phyloP scores from a whole-genome alignment of 2,329 filamentous ascomycete genomes.

The Cyclaneusma minus region DNA sequence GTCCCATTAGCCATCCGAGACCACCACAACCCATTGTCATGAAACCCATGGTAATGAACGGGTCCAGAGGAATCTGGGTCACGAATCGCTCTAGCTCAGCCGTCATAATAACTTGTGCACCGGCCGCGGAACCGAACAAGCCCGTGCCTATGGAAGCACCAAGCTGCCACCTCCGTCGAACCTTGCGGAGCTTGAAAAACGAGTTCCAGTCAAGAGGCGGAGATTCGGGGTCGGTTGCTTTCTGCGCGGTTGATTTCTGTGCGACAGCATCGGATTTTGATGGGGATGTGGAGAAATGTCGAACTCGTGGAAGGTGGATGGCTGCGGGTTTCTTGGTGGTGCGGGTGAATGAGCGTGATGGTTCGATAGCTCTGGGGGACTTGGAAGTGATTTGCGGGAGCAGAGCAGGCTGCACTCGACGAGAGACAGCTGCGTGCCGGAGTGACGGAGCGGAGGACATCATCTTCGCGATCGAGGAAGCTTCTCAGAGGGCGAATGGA shows the following conservation, averaged over 20 bases:
- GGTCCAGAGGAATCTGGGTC: conserved; percentile 67
- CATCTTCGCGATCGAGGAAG: conserved; percentile 9
- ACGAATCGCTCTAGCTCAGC: conserved; percentile 59
- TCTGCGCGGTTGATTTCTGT: conserved; percentile 1
- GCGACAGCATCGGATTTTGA: conserved; percentile 3
- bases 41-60: conserved; percentile 70
- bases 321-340: conserved; percentile 5
- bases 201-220: conserved; percentile 69
- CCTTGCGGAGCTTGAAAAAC: conserved; percentile 82
- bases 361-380: conserved; percentile 10
- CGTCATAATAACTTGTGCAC: conserved; percentile 50
- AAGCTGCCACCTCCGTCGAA: conserved; percentile 70
- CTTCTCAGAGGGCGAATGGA: too few relatives aligned
- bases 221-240: conserved; percentile 6
- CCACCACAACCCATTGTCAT: conserved; percentile 62
- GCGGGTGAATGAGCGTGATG: conserved; percentile 6
- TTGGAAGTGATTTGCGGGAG: conserved; percentile 11
- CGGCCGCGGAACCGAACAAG: conserved; percentile 41
- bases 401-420: conserved; percentile 15
- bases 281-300: conserved; percentile 4
- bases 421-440: conserved; percentile 16
- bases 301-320: conserved; percentile 1
- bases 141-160: conserved; percentile 57
- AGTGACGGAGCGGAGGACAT: conserved; percentile 15
- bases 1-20: conserved; percentile 79